Evolutionary conservation across 768 basidiomycete genomes (phyloP).

Genomic region (Suillus subalutaceus): DNA sequence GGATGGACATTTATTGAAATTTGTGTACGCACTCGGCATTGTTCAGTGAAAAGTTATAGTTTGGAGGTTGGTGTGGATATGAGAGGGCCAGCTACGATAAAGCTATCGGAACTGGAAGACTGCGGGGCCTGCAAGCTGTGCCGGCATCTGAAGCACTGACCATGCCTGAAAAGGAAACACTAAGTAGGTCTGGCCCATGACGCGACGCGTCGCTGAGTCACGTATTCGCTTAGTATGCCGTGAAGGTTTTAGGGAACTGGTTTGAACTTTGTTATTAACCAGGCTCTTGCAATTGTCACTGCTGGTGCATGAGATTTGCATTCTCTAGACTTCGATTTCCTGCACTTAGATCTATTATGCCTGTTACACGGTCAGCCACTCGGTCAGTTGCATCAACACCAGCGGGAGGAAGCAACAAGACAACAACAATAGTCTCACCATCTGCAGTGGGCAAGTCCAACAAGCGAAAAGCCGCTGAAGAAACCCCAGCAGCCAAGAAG

Average conservation of each 20-base stretch:
- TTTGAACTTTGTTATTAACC: neutral
- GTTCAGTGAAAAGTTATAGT: neutral
- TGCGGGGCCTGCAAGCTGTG: neutral
- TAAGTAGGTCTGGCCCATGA: neutral
- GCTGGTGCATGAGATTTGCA: neutral
- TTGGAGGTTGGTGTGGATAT: neutral
- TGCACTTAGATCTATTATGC: slow-evolving; percentile 29
- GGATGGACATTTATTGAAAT: neutral
- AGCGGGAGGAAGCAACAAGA: slow-evolving; percentile 9
- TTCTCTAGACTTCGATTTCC: neutral
- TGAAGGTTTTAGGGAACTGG: neutral
- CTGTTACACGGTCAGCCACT: slow-evolving; percentile 36
- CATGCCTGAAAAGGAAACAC: neutral
- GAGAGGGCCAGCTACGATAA: neutral
- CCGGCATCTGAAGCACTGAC: neutral
- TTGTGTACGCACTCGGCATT: neutral
- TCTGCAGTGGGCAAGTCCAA: slow-evolving; percentile 10
- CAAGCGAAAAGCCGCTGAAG: slow-evolving; percentile 24
- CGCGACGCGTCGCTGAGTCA: slow-evolving; percentile 1
- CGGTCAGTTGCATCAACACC: slow-evolving; percentile 18
- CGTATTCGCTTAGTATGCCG: neutral
- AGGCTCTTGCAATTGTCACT: neutral
- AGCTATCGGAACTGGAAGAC: too few relatives aligned
- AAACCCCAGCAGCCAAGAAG: slow-evolving; percentile 2
- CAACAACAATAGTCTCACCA: slow-evolving; percentile 3